A percentile compares a stretch with the other conserved stretches of the same genome.
These are phyloP conservation scores for Euphrasia confusa DNA, from an alignment of 257 asterid species.

Conservation along the genomic window DNA sequence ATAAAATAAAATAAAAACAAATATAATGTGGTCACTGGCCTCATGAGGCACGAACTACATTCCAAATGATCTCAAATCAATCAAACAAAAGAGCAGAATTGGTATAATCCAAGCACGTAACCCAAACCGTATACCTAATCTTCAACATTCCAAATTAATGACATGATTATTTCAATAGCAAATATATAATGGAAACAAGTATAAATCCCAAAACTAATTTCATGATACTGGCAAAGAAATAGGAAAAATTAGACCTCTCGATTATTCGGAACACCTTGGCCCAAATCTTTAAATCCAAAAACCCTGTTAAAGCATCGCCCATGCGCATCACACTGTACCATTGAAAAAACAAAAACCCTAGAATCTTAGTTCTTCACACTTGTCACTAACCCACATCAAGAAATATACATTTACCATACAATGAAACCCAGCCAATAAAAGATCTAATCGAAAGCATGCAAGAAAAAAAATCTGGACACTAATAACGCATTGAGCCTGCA, in stretches of 20 bases:
- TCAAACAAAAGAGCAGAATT: conserved; percentile 15
- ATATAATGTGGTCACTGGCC: conserved; percentile 1
- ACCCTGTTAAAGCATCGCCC: conserved; percentile 58
- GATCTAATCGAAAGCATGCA: conserved; percentile 48
- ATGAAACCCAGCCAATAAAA: conserved; percentile 26
- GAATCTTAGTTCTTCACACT: conserved; percentile 26
- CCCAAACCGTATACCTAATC: not conserved
- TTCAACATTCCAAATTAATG: not conserved
- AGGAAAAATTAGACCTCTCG: conserved; percentile 39
- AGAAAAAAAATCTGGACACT: conserved; percentile 13
- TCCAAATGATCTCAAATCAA: conserved; percentile 11
- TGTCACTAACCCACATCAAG: conserved; percentile 19
- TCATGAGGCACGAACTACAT: not conserved
- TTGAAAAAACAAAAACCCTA: conserved; percentile 30
- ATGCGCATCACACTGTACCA: conserved; percentile 65
- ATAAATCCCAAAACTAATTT: conserved; percentile 8
- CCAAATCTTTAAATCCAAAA: conserved; percentile 36
- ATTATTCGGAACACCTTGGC: conserved; percentile 30
- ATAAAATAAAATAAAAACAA: no score
- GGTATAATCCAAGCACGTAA: conserved; percentile 7
- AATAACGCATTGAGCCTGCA: conserved; percentile 25
- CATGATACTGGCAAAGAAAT: conserved; percentile 3
- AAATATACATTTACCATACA: conserved; percentile 13
- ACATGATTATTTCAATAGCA: not conserved
- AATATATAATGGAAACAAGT: not conserved